Evolutionary conservation across 495 filamentous ascomycete species (phyloP).

Genomic region (Penicillium roqueforti): DNA sequence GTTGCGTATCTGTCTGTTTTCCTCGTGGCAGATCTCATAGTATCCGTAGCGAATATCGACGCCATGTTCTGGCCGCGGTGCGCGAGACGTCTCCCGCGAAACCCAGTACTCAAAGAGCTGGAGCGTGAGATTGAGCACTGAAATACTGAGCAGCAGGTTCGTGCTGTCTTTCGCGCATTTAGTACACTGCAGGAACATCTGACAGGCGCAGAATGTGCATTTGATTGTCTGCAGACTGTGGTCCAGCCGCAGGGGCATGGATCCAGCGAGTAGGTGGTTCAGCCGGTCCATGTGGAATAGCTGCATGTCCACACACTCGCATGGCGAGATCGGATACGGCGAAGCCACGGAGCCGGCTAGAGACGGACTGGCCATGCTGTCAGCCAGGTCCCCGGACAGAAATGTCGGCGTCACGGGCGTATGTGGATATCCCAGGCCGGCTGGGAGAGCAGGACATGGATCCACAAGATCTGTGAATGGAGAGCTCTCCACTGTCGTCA

Average conservation of each 20-base stretch:
- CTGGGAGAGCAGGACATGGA: conserved; percentile 17
- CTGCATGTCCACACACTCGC: conserved; percentile 36
- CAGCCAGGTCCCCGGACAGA: conserved; percentile 29
- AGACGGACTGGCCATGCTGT: conserved; percentile 30
- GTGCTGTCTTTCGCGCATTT: conserved; percentile 36
- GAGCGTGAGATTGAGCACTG: conserved; percentile 32
- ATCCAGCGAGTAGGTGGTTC: conserved; percentile 30
- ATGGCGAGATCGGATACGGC: conserved; percentile 19
- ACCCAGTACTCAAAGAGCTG: conserved; percentile 39
- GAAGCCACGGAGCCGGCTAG: conserved; percentile 26
- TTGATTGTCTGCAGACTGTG: conserved; percentile 37
- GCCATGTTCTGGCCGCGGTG: conserved; percentile 16
- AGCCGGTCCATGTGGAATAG: conserved; percentile 35
- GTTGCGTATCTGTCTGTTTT: conserved; percentile 32
- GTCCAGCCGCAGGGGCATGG: conserved; percentile 34
- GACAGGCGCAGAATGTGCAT: conserved; percentile 32
- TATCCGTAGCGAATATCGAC: conserved; percentile 34
- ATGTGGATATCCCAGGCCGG: conserved; percentile 22
- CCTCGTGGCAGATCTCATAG: conserved; percentile 37
- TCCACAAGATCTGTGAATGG: conserved; percentile 22
- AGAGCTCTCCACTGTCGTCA: conserved; percentile 15
- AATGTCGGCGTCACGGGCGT: conserved; percentile 39
- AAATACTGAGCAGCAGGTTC: conserved; percentile 31
- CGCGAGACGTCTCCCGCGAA: conserved; percentile 24
- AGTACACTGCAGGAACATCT: conserved; percentile 34